Evolutionary conservation across 768 basidiomycete species (phyloP), one percentile per base, ranked within the genome.

Genomic region (Holtermannia corniformis): DNA sequence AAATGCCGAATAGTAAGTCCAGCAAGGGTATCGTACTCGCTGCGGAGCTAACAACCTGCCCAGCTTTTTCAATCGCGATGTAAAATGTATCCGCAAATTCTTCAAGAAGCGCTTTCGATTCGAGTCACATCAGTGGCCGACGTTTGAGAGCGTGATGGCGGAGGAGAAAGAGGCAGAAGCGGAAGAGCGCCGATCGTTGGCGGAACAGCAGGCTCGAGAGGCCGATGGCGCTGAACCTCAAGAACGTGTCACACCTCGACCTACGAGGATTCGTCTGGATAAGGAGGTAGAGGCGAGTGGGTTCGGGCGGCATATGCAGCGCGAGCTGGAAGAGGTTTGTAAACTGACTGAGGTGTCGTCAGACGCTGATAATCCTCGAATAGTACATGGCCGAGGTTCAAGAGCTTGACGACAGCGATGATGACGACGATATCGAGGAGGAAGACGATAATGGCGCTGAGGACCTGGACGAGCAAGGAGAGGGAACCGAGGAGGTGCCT

Each of bases 31-130:
- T 44, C 13, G 32, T 44, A 25, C 37, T 22, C 4, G 27, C 16
- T n/a, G 23, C 53, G 16, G 12, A 41, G 28, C 21, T 22, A 20
- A 24, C 4, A 13, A 49, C 2, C 45, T 4, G 13, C 23, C 3
- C 54, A 93, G 92, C 88, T 99, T 95, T 75, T 99, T 99, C 75
- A 93, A 97, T 72, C 84, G 95, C 20, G 95, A 99, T 72, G 95
- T 99, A 5, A 85, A 93, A 54, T 96, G 95, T 71, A 90, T 99
- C 61, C 80, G 90, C 27, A 83, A 80, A 7, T 99, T 95, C 75
- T 97, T 99, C 77, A 79, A 78, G 64, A 79, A 88, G 54, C 77
- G 92, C 22, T 97, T 96, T 75, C 81, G 83, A 54, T 99, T 93
- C 70, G 95, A 97, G 74, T 91, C 89, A 55, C 75, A 78, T 0